Evolutionary conservation across 768 basidiomycete species (phyloP).

Genomic region (Tulasnella sp.): DNA sequence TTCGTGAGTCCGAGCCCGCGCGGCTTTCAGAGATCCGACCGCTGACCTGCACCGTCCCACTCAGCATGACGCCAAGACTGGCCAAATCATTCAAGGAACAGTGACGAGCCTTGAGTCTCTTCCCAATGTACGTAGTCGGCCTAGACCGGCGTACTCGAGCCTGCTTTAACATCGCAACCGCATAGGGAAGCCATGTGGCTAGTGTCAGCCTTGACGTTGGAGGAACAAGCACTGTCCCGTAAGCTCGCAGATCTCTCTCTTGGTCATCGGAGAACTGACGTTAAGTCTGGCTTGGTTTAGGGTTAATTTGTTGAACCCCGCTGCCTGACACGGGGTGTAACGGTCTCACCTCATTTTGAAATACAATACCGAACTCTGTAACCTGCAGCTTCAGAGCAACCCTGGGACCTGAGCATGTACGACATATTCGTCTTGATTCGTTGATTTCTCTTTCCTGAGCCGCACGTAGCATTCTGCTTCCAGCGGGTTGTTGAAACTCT

Average conservation of each 20-base stretch:
- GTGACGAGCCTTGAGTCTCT: not conserved
- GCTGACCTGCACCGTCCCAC: not conserved
- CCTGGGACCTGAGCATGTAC: not conserved
- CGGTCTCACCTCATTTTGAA: not conserved
- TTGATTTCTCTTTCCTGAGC: not conserved
- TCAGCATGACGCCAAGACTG: slow-evolving; percentile 8
- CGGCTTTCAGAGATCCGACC: not conserved
- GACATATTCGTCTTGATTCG: not conserved
- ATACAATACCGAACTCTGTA: not conserved
- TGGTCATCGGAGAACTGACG: not conserved
- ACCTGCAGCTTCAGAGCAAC: not conserved
- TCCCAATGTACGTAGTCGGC: not conserved
- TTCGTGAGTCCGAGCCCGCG: not conserved
- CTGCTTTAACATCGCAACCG: not conserved
- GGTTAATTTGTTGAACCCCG: not conserved
- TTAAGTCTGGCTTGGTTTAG: not conserved
- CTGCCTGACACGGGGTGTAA: not conserved
- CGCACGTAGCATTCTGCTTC: not conserved
- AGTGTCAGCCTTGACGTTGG: not conserved
- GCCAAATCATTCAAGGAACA: slow-evolving; percentile 3
- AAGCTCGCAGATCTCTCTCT: not conserved
- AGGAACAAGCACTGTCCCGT: not conserved
- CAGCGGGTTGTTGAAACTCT: not conserved
- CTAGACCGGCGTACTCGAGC: not conserved
- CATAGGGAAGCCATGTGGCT: not conserved